These are phyloP conservation scores for Escovopsis sp. DNA, from an alignment of 2,329 filamentous ascomycete genomes.

Conservation along the genomic window DNA sequence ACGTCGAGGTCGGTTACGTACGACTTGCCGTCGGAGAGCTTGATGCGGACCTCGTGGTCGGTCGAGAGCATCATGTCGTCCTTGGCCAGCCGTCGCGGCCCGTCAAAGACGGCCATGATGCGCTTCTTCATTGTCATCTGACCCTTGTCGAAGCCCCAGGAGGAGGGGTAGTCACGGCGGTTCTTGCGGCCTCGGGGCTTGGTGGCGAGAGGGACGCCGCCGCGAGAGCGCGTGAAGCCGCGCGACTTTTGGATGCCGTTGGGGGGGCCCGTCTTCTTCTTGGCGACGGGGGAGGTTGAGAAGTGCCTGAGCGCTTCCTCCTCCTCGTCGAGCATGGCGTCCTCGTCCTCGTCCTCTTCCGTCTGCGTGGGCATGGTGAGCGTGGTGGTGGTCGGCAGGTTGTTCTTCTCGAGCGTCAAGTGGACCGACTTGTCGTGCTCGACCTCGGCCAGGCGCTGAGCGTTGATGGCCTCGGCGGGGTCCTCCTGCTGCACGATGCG, in stretches of 20 bases:
- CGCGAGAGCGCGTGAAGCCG: conserved; percentile 65
- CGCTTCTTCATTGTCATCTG: conserved; percentile 99
- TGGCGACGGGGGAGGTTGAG: conserved; percentile 24
- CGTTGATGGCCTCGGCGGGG: conserved; percentile 53
- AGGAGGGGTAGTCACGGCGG: conserved; percentile 81
- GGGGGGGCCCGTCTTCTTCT: conserved; percentile 38
- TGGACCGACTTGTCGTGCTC: conserved; percentile 48
- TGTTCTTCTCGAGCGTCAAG: conserved; percentile 48
- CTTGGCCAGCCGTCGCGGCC: conserved; percentile 75
- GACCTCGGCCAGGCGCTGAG: conserved; percentile 48
- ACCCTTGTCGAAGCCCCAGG: conserved; percentile 81
- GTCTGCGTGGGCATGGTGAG: conserved; percentile 18
- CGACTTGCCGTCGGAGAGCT: conserved; percentile 55
- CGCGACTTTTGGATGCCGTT: conserved; percentile 51
- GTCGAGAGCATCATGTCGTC: conserved; percentile 98
- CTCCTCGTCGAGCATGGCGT: conserved; percentile 38
- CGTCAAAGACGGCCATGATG: conserved; percentile 84
- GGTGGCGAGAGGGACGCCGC: conserved; percentile 44
- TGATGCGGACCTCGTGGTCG: conserved; percentile 83
- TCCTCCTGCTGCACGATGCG: conserved; percentile 59
- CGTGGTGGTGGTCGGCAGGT: conserved; percentile 32
- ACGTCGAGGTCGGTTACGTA: conserved; percentile 92
- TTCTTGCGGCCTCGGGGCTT: conserved; percentile 65
- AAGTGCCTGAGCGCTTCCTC: conserved; percentile 30
- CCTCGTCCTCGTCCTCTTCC: conserved; percentile 38